Conservation (phyloP, 768 basidiomycete species). For the Lactifluus subvellereus region DNA sequence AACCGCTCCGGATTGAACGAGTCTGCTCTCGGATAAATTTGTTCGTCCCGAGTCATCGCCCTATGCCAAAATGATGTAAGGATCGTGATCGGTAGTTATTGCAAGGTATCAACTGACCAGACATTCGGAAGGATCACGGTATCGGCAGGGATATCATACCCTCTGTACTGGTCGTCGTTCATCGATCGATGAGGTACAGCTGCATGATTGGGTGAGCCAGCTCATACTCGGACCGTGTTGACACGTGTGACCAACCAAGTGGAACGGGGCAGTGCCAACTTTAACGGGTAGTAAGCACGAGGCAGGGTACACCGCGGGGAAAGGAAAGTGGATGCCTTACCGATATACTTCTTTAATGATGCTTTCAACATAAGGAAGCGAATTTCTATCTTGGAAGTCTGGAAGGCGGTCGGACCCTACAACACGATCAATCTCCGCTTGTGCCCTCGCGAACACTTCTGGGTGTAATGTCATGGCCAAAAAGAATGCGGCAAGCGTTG, state of each 20-base stretch:
- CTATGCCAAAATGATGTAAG: slow-evolving; percentile 8
- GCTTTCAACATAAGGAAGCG: slow-evolving; percentile 27
- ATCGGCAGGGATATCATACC: slow-evolving; percentile 23
- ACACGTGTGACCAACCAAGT: slow-evolving; percentile 15
- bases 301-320: not conserved
- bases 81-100: not conserved
- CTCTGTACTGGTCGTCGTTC: slow-evolving; percentile 23
- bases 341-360: slow-evolving; percentile 26
- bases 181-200: slow-evolving; percentile 24
- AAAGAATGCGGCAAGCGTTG: slow-evolving; percentile 21
- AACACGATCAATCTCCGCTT: slow-evolving; percentile 29
- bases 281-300: not conserved
- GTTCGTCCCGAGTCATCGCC: slow-evolving; percentile 25
- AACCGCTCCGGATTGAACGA: slow-evolving; percentile 23
- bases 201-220: slow-evolving; percentile 12
- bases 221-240: not conserved
- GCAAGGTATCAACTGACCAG: slow-evolving; percentile 15
- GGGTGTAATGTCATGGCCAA: slow-evolving; percentile 26
- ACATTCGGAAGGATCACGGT: slow-evolving; percentile 23
- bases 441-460: slow-evolving; percentile 25
- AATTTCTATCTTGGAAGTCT: slow-evolving; percentile 25
- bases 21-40: slow-evolving; percentile 15
- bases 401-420: slow-evolving; percentile 28
- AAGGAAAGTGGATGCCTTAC: slow-evolving; percentile 1
- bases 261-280: slow-evolving; percentile 24